A percentile compares a stretch with the other conserved stretches of the same genome.
phyloP scores from a whole-genome alignment of 148 eudicot species.

The Agrostemma githago region DNA sequence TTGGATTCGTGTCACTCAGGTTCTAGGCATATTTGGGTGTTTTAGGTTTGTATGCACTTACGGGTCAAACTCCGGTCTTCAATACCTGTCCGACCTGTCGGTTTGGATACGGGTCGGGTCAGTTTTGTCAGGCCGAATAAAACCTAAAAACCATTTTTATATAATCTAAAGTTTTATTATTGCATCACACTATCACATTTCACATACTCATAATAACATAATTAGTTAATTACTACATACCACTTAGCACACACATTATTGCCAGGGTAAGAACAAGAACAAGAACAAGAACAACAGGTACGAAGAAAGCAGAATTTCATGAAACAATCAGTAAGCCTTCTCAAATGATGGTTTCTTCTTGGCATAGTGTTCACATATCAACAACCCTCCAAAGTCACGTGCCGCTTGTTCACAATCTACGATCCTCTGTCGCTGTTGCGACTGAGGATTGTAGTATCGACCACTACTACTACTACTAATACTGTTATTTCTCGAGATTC shows the following conservation, averaged over 20 bases:
- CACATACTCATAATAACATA: no score
- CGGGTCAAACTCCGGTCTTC: no score
- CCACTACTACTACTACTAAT: neutral
- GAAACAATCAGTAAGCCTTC: constrained; percentile 3
- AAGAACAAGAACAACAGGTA: no score
- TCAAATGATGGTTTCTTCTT: constrained; percentile 11
- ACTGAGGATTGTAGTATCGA: neutral
- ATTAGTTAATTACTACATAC: no score
- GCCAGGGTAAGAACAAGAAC: constrained; percentile 7
- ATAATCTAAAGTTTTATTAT: neutral
- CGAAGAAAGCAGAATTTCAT: no score
- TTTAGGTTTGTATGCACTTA: no score
- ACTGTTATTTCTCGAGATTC: neutral
- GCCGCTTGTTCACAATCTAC: constrained; percentile 22
- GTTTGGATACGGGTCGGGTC: no score
- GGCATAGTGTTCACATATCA: constrained; percentile 17
- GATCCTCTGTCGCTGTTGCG: neutral
- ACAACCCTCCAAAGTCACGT: constrained; percentile 6
- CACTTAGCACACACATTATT: constrained; percentile 17
- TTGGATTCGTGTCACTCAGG: no score
- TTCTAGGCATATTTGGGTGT: no score
- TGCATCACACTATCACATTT: neutral
- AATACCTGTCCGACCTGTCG: no score
- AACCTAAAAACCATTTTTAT: neutral
- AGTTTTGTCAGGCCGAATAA: no score